Evolutionary conservation across 1,139 yeast species (phyloP), one percentile per base, ranked within the genome.

Genomic region (Yamadazyma trypodendri): DNA sequence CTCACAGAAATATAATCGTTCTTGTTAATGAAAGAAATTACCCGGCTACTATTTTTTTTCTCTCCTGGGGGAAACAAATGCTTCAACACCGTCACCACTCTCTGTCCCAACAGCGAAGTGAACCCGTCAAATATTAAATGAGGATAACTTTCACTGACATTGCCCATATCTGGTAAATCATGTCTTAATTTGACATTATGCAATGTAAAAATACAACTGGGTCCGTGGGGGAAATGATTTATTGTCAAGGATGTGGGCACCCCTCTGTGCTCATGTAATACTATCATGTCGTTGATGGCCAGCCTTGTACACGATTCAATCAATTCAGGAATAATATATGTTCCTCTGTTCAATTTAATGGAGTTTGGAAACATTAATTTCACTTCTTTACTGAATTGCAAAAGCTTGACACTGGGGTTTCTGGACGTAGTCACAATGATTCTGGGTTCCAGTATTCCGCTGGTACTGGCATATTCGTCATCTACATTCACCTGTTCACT

Each of bases 61-160:
- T 84, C 96, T n/a, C 97, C 97, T 0, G 97, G 95, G 4, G 98
- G 97, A 63, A 90, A 92, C 53, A 92, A 62, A 61, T 94, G 95
- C 61, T 92, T 87, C 50, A 92, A 66, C 18, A 89, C 74, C 34
- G 83, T 81, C 18, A 69, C 92, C 2, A 89, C 94, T 43, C 99
- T 72, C 52, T 82, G 71, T 22, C 99, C 99, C 39, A 92, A 68
- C 29, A 79, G 77, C 2, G 95, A 77, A n/a, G 82, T 77, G 61
- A 92, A 89, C 56, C 89, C 89, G 51, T 92, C 97, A 61, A 94
- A 90, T 15, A 92, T 84, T 43, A 92, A 71, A 65, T 92, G 97
- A 12, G 99, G 99, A 54, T 86, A 86, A 1, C 87, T 87, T 61
- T 92, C 97, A 39, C 90, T 80, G 45, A 86, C 86, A 56, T 85